phyloP scores from a whole-genome alignment of 345 rosid species.

The Alliaria petiolata region DNA sequence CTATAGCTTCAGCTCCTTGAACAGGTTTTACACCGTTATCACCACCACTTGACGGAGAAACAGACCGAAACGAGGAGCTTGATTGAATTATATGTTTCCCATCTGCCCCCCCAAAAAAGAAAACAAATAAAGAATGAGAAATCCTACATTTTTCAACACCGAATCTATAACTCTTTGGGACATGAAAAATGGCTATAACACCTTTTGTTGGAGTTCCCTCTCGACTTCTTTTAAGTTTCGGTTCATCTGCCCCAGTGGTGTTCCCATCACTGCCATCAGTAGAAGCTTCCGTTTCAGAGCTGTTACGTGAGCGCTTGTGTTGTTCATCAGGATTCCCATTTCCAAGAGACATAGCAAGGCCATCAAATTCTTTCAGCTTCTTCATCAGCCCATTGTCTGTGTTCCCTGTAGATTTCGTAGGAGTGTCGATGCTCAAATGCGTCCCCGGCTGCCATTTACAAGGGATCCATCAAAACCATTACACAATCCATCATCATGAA shows the following conservation, averaged over 20 bases:
- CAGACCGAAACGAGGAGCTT: constrained; percentile 35
- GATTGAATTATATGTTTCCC: constrained; percentile 41
- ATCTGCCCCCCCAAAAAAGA: too few species aligned
- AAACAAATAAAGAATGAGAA: background rate
- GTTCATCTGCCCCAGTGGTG: constrained; percentile 54
- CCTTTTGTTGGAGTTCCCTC: constrained; percentile 61
- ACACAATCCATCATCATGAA: background rate
- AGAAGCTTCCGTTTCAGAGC: constrained; percentile 60
- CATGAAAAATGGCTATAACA: constrained; percentile 26
- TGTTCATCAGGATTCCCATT: constrained; percentile 51
- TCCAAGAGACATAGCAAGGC: constrained; percentile 85
- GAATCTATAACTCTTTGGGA: background rate
- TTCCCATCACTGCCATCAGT: constrained; percentile 71
- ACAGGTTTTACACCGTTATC: constrained; percentile 33
- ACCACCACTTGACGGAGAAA: constrained; percentile 30
- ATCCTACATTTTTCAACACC: background rate
- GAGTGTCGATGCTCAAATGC: constrained; percentile 48
- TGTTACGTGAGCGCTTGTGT: constrained; percentile 51
- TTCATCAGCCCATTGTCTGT: constrained; percentile 65
- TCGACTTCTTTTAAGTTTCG: constrained; percentile 59
- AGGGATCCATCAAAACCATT: background rate
- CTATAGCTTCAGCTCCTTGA: constrained; percentile 36
- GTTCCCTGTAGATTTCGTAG: constrained; percentile 60
- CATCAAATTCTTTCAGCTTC: constrained; percentile 82
- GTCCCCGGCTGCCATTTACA: constrained; percentile 37